These are phyloP conservation scores for Xylaria sp. DNA, from an alignment of 2,329 filamentous ascomycete genomes.

Conservation along the genomic window DNA sequence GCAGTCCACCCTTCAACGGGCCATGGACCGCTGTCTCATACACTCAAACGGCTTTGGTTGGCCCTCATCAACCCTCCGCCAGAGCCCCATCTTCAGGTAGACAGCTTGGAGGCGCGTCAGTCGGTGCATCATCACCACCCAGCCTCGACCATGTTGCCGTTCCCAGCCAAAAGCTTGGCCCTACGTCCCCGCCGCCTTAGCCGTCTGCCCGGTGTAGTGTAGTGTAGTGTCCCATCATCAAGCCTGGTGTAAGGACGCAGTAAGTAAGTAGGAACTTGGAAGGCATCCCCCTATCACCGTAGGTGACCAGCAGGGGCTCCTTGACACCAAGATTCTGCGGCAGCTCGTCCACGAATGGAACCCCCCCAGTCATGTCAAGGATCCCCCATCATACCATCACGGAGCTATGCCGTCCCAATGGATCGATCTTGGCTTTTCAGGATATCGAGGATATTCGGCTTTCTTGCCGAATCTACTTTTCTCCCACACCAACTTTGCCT, in stretches of 20 bases:
- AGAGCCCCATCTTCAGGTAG: neutral
- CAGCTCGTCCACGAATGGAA: conserved; percentile 28
- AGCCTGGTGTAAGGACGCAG: neutral
- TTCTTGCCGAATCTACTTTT: conserved; percentile 39
- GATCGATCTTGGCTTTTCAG: conserved; percentile 12
- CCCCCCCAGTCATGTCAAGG: conserved; percentile 21
- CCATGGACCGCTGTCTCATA: conserved; percentile 17
- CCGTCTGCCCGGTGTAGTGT: neutral
- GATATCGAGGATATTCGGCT: conserved; percentile 5
- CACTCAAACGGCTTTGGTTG: conserved; percentile 11
- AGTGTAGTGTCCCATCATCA: neutral
- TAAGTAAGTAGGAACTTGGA: no score
- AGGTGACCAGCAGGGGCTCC: conserved; percentile 24
- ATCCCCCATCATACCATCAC: conserved; percentile 16
- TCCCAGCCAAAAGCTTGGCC: conserved; percentile 13
- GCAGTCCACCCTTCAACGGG: conserved; percentile 24
- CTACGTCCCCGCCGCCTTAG: neutral
- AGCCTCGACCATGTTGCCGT: conserved; percentile 8
- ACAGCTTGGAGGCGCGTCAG: conserved; percentile 18
- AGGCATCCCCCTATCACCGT: neutral
- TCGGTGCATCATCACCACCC: conserved; percentile 8
- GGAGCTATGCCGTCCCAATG: conserved; percentile 33
- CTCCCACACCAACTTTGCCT: conserved; percentile 36
- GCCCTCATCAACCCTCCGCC: neutral
- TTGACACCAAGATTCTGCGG: conserved; percentile 20